Conservation (phyloP, 768 basidiomycete genomes). For the Hericium coralloides region DNA sequence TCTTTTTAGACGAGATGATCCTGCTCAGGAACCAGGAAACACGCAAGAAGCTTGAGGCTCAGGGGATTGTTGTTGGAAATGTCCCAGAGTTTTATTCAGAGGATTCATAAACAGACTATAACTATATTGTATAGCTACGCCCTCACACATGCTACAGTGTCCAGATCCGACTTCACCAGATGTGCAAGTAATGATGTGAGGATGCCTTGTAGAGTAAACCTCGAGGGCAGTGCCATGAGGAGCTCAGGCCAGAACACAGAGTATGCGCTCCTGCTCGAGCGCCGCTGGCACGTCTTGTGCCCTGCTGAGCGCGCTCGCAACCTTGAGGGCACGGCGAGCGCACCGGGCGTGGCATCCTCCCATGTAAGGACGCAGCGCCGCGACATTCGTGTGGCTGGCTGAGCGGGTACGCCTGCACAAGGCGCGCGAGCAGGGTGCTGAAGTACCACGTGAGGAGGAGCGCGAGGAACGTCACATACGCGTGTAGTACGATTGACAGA, state of each 20-base stretch:
- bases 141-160: too few species aligned
- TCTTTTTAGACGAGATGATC: too few species aligned
- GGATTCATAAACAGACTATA: too few species aligned
- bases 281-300: slow-evolving; percentile 31
- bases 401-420: slow-evolving; percentile 56
- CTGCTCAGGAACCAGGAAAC: too few species aligned
- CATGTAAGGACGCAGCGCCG: slow-evolving; percentile 35
- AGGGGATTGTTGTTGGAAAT: too few species aligned
- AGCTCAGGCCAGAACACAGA: slow-evolving; percentile 40
- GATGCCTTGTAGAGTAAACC: slow-evolving; percentile 45
- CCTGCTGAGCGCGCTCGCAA: slow-evolving; percentile 58
- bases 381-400: slow-evolving; percentile 58
- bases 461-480: too few species aligned
- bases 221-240: slow-evolving; percentile 39
- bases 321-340: slow-evolving; percentile 64
- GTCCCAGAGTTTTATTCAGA: too few species aligned
- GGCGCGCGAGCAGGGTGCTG: slow-evolving; percentile 41
- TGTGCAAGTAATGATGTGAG: slow-evolving; percentile 51
- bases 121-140: too few species aligned
- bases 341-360: slow-evolving; percentile 67
- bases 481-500: too few species aligned
- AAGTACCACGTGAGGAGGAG: slow-evolving; percentile 40
- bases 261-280: slow-evolving; percentile 50
- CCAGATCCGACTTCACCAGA: too few species aligned
- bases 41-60: too few species aligned